Base-by-base conservation (phyloP, 2,329 filamentous ascomycete species). In the Colletotrichum phormii region DNA sequence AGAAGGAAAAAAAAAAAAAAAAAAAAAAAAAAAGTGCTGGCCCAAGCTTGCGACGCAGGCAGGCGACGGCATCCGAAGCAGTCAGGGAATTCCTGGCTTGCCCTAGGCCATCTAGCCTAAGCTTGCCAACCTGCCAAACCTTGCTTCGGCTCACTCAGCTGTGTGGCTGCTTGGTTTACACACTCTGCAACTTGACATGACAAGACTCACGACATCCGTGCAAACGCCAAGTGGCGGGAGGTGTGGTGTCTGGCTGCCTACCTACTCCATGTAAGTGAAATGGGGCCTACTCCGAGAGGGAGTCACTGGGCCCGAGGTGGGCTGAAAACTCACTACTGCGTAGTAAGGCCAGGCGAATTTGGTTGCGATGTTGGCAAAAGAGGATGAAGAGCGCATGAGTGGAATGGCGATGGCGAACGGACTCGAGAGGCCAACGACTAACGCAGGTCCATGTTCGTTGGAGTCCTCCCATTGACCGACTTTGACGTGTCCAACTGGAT, bases 381-480 rank as follows among this genome's bases (percentile, higher is more conserved):
- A 37, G 33, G 61, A 53, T 37, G 57, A 22, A 46, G 31, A 49
- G 67, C 33, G 54, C 63, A 58, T 61, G 33, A 63, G 58, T 54
- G 53, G 51, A 53, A 69, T 26, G 68, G 29, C 37, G 37, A 53
- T 42, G 13, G 18, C n/a, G n/a, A 4, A 22, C 63, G 33, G 55
- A 59, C 42, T 60, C 42, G 54, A 46, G 22, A 54, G 53, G 31
- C 55, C 58, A 62, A 55, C 57, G 22, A 24, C 63, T 26, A 33
- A 42, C 24, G 54, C 51, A 62, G 69, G 64, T 46, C 64, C 65
- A 67, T 62, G 69, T 64, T 31, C 63, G 65, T 68, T 64, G 69
- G 69, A 64, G 69, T 69, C 69, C 69, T 72, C 69, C 66, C 26
- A 29, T 22, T 66, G 35, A 61, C 66, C 57, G 58, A 33, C 60